A percentile compares a stretch with the other conserved stretches of the same genome.
phyloP scores from a whole-genome alignment of 1,284 basidiomycete genomes.

The Microbotryum violaceum region DNA sequence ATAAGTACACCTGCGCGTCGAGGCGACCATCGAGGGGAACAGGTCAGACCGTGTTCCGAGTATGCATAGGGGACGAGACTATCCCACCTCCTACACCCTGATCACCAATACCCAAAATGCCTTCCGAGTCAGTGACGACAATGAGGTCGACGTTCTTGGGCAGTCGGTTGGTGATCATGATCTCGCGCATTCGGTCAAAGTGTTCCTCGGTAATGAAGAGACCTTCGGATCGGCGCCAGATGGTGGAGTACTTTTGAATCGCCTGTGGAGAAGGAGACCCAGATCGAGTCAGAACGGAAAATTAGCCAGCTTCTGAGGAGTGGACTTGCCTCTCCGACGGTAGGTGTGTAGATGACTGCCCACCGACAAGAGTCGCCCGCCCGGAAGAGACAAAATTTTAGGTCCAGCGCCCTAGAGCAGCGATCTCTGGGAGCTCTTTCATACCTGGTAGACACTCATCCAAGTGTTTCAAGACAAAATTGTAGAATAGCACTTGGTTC shows the following conservation, averaged over 20 bases:
- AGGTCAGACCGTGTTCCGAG: constrained; percentile 48
- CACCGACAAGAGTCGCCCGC: not conserved
- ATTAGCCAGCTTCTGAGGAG: too few relatives aligned
- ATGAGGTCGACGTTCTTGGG: constrained; percentile 54
- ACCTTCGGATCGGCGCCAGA: constrained; percentile 66
- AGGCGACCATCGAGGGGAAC: constrained; percentile 20
- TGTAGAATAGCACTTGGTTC: constrained; percentile 56
- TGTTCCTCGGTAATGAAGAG: constrained; percentile 59
- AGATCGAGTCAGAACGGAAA: too few relatives aligned
- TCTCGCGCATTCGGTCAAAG: constrained; percentile 54
- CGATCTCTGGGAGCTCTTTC: not conserved
- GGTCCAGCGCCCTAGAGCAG: too few relatives aligned
- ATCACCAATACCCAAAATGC: constrained; percentile 62
- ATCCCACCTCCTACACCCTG: constrained; percentile 38
- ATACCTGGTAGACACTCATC: constrained; percentile 63
- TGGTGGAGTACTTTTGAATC: constrained; percentile 68
- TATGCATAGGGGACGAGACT: not conserved
- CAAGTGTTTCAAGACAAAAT: constrained; percentile 55
- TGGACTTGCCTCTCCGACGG: constrained; percentile 46
- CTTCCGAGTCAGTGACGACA: constrained; percentile 73
- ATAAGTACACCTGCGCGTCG: constrained; percentile 49
- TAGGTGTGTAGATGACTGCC: constrained; percentile 35
- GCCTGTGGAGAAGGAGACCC: constrained; percentile 47
- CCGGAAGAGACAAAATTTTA: not conserved
- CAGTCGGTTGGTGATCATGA: constrained; percentile 37